A percentile compares a stretch with the other conserved stretches of the same genome.
phyloP scores from a whole-genome alignment of 2,329 filamentous ascomycete genomes.

The Microdochium paspali region DNA sequence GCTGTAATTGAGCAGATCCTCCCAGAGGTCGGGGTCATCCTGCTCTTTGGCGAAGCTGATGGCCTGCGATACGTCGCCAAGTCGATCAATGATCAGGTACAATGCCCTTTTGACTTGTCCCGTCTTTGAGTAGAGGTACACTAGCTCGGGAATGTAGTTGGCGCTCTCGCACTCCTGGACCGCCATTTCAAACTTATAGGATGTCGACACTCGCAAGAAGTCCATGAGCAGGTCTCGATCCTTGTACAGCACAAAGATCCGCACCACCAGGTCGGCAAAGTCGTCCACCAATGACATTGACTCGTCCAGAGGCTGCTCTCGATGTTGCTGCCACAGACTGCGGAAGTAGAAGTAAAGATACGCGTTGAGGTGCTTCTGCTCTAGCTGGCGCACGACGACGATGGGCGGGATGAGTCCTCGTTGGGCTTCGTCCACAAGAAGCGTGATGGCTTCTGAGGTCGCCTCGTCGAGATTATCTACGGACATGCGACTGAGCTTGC shows the following conservation, averaged over 20 bases:
- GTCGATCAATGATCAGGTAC: slow-evolving; percentile 86
- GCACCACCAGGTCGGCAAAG: slow-evolving; percentile 79
- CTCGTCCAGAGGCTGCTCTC: slow-evolving; percentile 47
- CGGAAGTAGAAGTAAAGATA: slow-evolving; percentile 92
- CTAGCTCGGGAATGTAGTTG: slow-evolving; percentile 84
- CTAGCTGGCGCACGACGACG: slow-evolving; percentile 70
- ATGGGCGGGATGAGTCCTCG: slow-evolving; percentile 75
- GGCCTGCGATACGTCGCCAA: slow-evolving; percentile 83
- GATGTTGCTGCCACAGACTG: slow-evolving; percentile 67
- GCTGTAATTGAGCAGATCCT: slow-evolving; percentile 85
- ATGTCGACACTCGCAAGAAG: slow-evolving; percentile 75
- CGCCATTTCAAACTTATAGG: slow-evolving; percentile 78
- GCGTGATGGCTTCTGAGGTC: slow-evolving; percentile 72
- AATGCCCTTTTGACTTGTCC: slow-evolving; percentile 88
- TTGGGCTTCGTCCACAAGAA: slow-evolving; percentile 85
- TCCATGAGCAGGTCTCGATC: slow-evolving; percentile 75
- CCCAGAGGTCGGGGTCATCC: slow-evolving; percentile 86
- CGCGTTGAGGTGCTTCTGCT: slow-evolving; percentile 53
- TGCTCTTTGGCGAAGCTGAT: slow-evolving; percentile 93
- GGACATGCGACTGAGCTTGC: slow-evolving; percentile 56
- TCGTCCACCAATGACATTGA: slow-evolving; percentile 66
- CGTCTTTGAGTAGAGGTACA: slow-evolving; percentile 90
- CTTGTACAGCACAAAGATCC: slow-evolving; percentile 70
- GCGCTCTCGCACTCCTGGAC: slow-evolving; percentile 70
- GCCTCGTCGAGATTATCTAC: slow-evolving; percentile 66